Evolutionary conservation across 306 rosid species (phyloP), one percentile per base, ranked within the genome.

Genomic region (Ceratonia siliqua): DNA sequence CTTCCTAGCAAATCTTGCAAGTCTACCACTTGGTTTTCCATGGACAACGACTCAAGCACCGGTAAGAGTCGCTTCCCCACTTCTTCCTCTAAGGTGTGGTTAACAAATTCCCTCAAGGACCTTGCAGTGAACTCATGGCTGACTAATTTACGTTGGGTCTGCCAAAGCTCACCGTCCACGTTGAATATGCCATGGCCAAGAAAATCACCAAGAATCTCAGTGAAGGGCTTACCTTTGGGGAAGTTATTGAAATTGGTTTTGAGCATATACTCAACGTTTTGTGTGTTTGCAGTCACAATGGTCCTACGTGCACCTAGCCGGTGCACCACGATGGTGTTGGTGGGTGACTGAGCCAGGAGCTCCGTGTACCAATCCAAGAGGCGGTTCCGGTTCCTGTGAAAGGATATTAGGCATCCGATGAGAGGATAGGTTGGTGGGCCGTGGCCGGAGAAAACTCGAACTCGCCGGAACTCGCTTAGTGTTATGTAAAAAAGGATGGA

Each of bases 201-300:
- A 72, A 93, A 93, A 33, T 91, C 96, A 0, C 96, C 96, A 0
- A 93, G 87, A 24, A 93, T 84, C 15, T 91, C 92, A 0, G 92
- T 89, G 82, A 93, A 93, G 10, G 96, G 90, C 72, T 87, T 88
- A 0, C 98, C 98, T 62, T 93, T 93, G 5, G 98, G 98, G 79
- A 88, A 93, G 82, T 93, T 93, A 78, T 73, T 76, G 82, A 91
- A 91, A 77, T 89, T 88, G 43, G 96, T 89, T 52, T 90, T 91
- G 55, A 93, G 88, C n/a, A 93, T 84, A 74, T 93, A 88, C 84
- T 93, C 96, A 0, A 93, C 91, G 32, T 89, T 93, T 2, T 71
- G 69, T 0, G 88, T 94, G 84, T 93, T 93, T 9, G 93, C 87
- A 0, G 98, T 93, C 10, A 93, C 86, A 14, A 93, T 61, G 8